Percentiles rank a stretch among this genome's conserved stretches.
Conservation (phyloP, 179 eudicot species). For the Beta lomatogona region DNA sequence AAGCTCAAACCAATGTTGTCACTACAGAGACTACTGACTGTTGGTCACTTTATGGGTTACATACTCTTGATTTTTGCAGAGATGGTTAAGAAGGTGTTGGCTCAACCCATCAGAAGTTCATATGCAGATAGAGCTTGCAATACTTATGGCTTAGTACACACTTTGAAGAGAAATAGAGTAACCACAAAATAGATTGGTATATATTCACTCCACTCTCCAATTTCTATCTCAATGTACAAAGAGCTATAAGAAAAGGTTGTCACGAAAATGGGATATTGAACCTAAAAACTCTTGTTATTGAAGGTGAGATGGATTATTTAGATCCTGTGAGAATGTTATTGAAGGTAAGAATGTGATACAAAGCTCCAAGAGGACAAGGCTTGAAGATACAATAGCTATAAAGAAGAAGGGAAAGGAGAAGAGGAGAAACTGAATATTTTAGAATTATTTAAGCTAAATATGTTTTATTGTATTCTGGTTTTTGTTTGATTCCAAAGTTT, state of each 20-base stretch:
- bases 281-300: background rate
- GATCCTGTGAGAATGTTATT: background rate
- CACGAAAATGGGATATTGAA: background rate
- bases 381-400: too few relatives aligned
- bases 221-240: background rate
- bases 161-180: conserved; percentile 25
- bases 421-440: too few relatives aligned
- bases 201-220: conserved; percentile 22
- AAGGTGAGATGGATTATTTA: conserved; percentile 1
- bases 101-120: conserved; percentile 28
- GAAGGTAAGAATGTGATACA: background rate
- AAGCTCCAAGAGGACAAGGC: too few relatives aligned
- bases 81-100: conserved; percentile 19
- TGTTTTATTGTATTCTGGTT: too few relatives aligned
- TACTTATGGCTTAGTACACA: conserved; percentile 23
- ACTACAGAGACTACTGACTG: conserved; percentile 26
- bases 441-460: too few relatives aligned
- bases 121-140: conserved; percentile 31
- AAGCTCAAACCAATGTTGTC: conserved; percentile 13
- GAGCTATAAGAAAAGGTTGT: background rate
- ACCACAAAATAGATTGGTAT: conserved; percentile 19
- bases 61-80: conserved; percentile 28
- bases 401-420: too few relatives aligned
- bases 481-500: too few relatives aligned
- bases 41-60: conserved; percentile 30